Evolutionary conservation across 1,284 basidiomycete genomes (phyloP), one percentile per base, ranked within the genome.

Genomic region (Taiwanofungus camphoratus): DNA sequence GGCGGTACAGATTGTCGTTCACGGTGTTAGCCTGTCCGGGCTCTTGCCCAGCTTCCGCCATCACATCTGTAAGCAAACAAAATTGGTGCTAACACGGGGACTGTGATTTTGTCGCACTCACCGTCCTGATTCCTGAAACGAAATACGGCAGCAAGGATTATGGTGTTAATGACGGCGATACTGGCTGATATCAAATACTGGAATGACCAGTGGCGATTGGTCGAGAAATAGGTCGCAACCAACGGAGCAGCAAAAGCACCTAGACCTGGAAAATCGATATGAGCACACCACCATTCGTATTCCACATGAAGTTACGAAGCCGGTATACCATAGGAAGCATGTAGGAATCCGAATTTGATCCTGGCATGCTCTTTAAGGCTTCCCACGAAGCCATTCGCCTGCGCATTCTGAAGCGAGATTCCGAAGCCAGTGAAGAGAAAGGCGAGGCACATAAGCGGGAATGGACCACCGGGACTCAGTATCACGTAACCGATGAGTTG

Each of bases 181-280:
- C 69, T 78, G 1, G 85, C 65, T 0, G 82, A 82, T 3, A 71
- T 68, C 3, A 85, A 61, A 55, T 77, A 88, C 55, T 83, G 76
- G 56, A 76, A 76, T 9, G 76, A 79, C 70, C 76, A 77, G 38
- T 62, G 61, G 4, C 53, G 51, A 44, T 69, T 52, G 42, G 75
- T 68, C 15, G 80, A 67, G 50, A 87, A 87, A 42, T 82, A 76
- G 0, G 86, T 88, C 0, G 84, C 71, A 0, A 80, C 75, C 3
- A 88, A 68, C 0, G 85, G 86, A 0, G 82, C 65, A 9, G 70
- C 64, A 29, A 87, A 76, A 0, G 87, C 86, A 1, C 85, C 85
- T 2, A 78, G 54, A 34, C 83, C 78, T 79, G 13, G 11, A n/a
- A 7, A 29, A 16, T 15, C 6, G 21, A 20, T 2, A 3, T 44